A percentile compares a stretch with the other conserved stretches of the same genome.
Evolutionary conservation across 1,284 basidiomycete species (phyloP).

Genomic region (Sporisorium exsertum): DNA sequence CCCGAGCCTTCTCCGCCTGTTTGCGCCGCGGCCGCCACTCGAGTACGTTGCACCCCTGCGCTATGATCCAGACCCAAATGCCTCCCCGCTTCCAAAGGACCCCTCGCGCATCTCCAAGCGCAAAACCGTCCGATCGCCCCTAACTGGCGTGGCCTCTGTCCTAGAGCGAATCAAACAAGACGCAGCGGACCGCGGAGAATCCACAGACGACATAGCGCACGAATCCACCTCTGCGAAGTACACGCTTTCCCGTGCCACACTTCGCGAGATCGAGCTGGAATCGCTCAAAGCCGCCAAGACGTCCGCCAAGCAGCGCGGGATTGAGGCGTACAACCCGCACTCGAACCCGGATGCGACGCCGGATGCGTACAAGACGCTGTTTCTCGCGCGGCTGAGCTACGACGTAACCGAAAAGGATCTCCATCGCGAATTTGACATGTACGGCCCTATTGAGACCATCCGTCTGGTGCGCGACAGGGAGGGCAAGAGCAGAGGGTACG

Average conservation of each 20-base stretch:
- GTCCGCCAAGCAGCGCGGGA: constrained; percentile 22
- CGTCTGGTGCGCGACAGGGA: constrained; percentile 86
- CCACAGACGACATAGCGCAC: constrained; percentile 57
- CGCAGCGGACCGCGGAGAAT: constrained; percentile 57
- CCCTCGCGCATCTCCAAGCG: constrained; percentile 20
- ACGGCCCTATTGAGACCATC: constrained; percentile 91
- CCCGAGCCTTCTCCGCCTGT: constrained; percentile 64
- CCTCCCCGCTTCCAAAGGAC: constrained; percentile 34
- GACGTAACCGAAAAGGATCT: constrained; percentile 89
- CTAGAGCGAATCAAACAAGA: constrained; percentile 63
- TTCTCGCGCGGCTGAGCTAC: constrained; percentile 90
- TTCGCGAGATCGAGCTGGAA: constrained; percentile 57
- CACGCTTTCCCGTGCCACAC: constrained; percentile 53
- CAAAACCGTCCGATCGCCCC: constrained; percentile 34
- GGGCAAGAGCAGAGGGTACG: constrained; percentile 88
- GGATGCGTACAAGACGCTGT: constrained; percentile 98
- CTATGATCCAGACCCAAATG: constrained; percentile 51
- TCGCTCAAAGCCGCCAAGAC: constrained; percentile 25
- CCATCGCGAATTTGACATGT: constrained; percentile 92
- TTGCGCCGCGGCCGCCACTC: constrained; percentile 61
- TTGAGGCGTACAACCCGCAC: constrained; percentile 78
- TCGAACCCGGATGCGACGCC: constrained; percentile 93
- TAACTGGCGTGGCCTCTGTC: constrained; percentile 59
- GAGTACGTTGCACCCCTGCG: constrained; percentile 49
- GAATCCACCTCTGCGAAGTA: constrained; percentile 16